Evolutionary conservation across 2,329 filamentous ascomycete species (phyloP).

Genomic region (Ophiostoma piceae): DNA sequence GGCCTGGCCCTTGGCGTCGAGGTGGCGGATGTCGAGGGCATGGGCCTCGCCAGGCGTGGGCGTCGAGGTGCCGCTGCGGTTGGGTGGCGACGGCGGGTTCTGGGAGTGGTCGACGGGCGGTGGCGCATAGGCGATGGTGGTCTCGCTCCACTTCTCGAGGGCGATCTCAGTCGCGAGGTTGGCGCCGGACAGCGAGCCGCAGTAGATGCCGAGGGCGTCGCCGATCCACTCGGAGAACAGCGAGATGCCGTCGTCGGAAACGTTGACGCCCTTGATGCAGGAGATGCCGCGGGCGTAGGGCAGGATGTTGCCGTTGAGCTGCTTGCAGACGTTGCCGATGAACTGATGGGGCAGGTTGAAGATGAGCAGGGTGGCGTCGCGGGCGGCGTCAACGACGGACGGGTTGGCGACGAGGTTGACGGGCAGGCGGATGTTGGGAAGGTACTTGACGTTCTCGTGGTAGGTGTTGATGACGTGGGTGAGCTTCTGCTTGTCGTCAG

Average conservation of each 20-base stretch:
- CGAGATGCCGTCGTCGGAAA: conserved; percentile 76
- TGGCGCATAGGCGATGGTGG: conserved; percentile 92
- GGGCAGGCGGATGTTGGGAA: conserved; percentile 80
- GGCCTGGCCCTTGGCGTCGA: conserved; percentile 59
- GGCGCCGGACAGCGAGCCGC: conserved; percentile 87
- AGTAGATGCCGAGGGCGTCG: conserved; percentile 87
- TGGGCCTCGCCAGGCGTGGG: conserved; percentile 26
- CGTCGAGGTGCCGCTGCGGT: conserved; percentile 31
- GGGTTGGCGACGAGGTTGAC: conserved; percentile 80
- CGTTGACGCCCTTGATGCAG: conserved; percentile 97
- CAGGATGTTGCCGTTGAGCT: conserved; percentile 80
- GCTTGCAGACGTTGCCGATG: conserved; percentile 77
- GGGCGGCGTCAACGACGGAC: conserved; percentile 71
- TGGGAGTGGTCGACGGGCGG: conserved; percentile 75
- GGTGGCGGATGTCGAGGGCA: conserved; percentile 38
- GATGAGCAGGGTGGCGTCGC: conserved; percentile 79
- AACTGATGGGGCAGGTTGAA: conserved; percentile 98
- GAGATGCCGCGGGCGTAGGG: conserved; percentile 91
- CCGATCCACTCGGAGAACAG: conserved; percentile 96
- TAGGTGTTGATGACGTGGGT: conserved; percentile 83
- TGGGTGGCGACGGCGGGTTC: conserved; percentile 56
- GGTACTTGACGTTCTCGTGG: conserved; percentile 98
- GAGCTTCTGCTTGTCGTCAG: conserved; percentile 71
- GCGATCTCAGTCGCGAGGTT: conserved; percentile 97
- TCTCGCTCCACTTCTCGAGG: conserved; percentile 89